Conservation (phyloP, 2,329 filamentous ascomycete genomes). For the Pseudocercospora vitis region DNA sequence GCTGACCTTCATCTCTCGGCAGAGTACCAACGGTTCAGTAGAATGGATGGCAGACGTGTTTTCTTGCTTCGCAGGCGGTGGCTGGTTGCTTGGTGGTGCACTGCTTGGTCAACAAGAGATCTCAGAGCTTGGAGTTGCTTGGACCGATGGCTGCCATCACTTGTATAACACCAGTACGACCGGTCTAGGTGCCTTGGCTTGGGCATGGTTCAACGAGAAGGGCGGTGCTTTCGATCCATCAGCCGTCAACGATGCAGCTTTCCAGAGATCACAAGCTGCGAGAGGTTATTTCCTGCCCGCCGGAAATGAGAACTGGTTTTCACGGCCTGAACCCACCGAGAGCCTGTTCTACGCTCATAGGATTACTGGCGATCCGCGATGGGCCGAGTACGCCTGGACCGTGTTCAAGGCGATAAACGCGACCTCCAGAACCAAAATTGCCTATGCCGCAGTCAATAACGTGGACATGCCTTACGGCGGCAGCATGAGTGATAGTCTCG, state of each 20-base stretch:
- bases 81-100: conserved; percentile 36
- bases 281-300: conserved; percentile 24
- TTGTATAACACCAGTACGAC: conserved; percentile 38
- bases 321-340: conserved; percentile 55
- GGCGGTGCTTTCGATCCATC: conserved; percentile 21
- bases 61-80: conserved; percentile 39
- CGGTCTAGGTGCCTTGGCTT: conserved; percentile 25
- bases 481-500: conserved; percentile 19
- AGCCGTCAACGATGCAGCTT: conserved; percentile 23
- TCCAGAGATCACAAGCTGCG: conserved; percentile 16
- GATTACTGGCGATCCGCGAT: conserved; percentile 54
- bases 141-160: conserved; percentile 35
- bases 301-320: conserved; percentile 24
- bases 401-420: conserved; percentile 46
- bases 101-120: conserved; percentile 30
- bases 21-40: conserved; percentile 15
- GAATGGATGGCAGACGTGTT: conserved; percentile 28
- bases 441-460: conserved; percentile 22
- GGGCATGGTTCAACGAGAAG: conserved; percentile 26
- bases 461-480: conserved; percentile 23
- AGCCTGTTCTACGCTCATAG: conserved; percentile 60
- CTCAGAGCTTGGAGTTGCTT: conserved; percentile 31
- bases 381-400: conserved; percentile 46
- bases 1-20: conserved; percentile 29
- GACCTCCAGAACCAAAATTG: conserved; percentile 38